A percentile compares a stretch with the other conserved stretches of the same genome.
Conservation (phyloP, 2,329 filamentous ascomycete genomes). For the Ophiobolus disseminans region DNA sequence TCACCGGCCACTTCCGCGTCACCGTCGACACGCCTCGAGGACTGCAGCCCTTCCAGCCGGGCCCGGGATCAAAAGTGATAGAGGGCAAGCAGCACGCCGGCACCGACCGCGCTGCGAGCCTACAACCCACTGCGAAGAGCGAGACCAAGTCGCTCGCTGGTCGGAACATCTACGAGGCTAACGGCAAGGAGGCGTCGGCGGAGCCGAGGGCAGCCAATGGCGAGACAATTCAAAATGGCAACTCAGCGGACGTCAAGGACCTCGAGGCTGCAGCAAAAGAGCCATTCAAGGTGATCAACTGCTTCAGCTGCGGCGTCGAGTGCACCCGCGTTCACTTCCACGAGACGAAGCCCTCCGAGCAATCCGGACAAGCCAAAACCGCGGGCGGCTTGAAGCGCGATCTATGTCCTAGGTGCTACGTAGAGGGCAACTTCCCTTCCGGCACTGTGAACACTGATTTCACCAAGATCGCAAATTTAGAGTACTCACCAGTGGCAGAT, state of each 20-base stretch:
- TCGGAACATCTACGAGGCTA: slow-evolving; percentile 93
- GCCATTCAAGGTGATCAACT: slow-evolving; percentile 74
- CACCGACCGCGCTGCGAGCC: slow-evolving; percentile 74
- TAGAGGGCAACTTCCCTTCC: slow-evolving; percentile 81
- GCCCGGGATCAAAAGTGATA: slow-evolving; percentile 71
- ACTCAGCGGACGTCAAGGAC: slow-evolving; percentile 67
- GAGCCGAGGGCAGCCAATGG: slow-evolving; percentile 66
- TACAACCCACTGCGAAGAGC: slow-evolving; percentile 71
- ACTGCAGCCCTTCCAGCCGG: slow-evolving; percentile 92
- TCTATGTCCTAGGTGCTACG: slow-evolving; percentile 88
- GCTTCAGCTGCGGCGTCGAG: slow-evolving; percentile 90
- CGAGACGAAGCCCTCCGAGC: slow-evolving; percentile 67
- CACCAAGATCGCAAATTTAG: slow-evolving; percentile 86
- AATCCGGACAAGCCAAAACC: slow-evolving; percentile 58
- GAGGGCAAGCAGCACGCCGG: slow-evolving; percentile 67
- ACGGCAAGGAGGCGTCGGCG: slow-evolving; percentile 79
- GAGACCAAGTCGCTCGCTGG: slow-evolving; percentile 92
- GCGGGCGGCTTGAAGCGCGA: slow-evolving; percentile 75
- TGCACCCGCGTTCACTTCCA: slow-evolving; percentile 78
- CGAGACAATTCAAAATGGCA: slow-evolving; percentile 74
- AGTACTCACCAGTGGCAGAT: slow-evolving; percentile 78
- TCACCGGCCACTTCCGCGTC: slow-evolving; percentile 96
- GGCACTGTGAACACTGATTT: slow-evolving; percentile 83
- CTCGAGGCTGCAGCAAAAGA: slow-evolving; percentile 66
- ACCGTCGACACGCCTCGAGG: slow-evolving; percentile 95